Base-by-base conservation (phyloP, 1,284 basidiomycete species). In the Mycosarcoma mackinlayi region DNA sequence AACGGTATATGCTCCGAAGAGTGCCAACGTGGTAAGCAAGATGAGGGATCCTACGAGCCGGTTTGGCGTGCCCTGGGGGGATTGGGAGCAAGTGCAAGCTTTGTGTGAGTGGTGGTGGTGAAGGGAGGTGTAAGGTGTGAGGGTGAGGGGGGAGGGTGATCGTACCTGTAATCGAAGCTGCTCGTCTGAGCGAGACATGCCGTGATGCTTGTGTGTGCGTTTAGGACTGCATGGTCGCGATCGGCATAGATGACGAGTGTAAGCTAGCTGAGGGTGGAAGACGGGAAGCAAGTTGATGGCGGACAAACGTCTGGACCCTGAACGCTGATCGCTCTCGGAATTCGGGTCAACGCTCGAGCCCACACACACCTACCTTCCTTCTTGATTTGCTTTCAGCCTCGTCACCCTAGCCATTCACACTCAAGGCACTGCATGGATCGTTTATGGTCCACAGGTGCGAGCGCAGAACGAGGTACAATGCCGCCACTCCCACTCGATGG, bases 1-100 rank as follows among this genome's bases (percentile, higher is more conserved):
- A 7, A 61, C 6, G 1, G 61, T 70, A 39, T 70, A 64, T 16
- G 33, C 1, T 0, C 47, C 49, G 30, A 70, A 70, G 23, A 64
- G 44, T 10, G 41, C 11, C 4, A 60, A 40, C 1, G 52, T 24
- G 13, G 37, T 23, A n/a, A 57, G 44, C 16, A 70, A 53, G 42
- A 60, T 60, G 19, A 60, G 35, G 18, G 11, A 37, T 13, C 61
- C 67, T n/a, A 64, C 18, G n/a, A 25, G 8, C 10, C 53, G 28
- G 21, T 70, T 70, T 6, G 67, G 28, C 11, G 30, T 33, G 33
- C 44, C 37, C 47, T 64, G 55, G 9, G 14, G 19, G 18, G 28
- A 27, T 24, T 25, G 28, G 3, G 16, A 30, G 28, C 31, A n/a
- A 7, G 6, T 30, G 39, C 35, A 13, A 46, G 31, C 7, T 14